A percentile compares a stretch with the other conserved stretches of the same genome.
phyloP scores from a whole-genome alignment of 2,329 filamentous ascomycete species.

The Colletotrichum horii region DNA sequence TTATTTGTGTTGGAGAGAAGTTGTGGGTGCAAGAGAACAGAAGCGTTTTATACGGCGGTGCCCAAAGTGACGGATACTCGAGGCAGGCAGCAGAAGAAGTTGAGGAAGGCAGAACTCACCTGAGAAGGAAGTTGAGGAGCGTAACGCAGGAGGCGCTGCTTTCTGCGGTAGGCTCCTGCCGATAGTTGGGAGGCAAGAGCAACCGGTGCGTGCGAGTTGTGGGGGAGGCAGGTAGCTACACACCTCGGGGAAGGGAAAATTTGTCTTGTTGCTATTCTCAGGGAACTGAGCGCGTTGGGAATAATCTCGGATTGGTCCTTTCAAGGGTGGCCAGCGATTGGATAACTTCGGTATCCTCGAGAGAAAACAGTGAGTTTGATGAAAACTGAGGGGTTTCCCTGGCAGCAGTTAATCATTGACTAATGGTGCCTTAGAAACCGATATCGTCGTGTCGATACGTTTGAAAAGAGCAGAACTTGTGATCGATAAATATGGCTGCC shows the following conservation, averaged over 20 bases:
- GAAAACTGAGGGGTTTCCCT: neutral
- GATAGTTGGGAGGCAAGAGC: neutral
- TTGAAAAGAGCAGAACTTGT: neutral
- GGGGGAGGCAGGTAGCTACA: neutral
- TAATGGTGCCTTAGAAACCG: neutral
- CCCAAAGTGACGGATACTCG: neutral
- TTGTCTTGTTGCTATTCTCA: neutral
- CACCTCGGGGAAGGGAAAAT: neutral
- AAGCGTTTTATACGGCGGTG: neutral
- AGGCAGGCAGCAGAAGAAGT: neutral
- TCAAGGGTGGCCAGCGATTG: accelerated
- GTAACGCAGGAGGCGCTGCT: neutral
- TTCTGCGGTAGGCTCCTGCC: neutral
- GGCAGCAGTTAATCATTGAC: neutral
- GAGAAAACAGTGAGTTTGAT: neutral
- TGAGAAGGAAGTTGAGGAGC: neutral
- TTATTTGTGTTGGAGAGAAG: neutral
- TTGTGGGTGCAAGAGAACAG: neutral
- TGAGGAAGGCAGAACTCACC: neutral
- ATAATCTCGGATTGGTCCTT: neutral
- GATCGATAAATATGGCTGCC: neutral
- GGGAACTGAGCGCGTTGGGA: neutral
- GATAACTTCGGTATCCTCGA: neutral
- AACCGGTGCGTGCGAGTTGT: neutral
- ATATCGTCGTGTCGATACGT: neutral